These are phyloP conservation scores for Nemania serpens DNA, from an alignment of 2,329 filamentous ascomycete genomes.

Conservation along the genomic window DNA sequence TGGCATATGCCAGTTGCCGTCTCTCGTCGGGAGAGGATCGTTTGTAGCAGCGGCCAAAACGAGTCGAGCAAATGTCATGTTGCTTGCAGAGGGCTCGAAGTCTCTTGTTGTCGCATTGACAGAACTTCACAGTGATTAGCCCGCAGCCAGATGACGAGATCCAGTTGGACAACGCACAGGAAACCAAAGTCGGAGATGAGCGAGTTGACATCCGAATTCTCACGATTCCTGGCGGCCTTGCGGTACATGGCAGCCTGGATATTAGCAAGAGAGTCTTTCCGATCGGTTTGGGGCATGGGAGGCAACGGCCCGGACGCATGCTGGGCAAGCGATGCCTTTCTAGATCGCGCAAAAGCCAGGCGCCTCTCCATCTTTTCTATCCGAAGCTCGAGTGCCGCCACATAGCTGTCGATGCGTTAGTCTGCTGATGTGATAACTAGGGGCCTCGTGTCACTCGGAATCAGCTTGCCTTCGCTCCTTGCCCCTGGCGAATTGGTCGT, in stretches of 20 bases:
- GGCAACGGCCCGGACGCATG: slow-evolving; percentile 63
- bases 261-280: slow-evolving; percentile 66
- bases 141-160: slow-evolving; percentile 16
- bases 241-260: slow-evolving; percentile 68
- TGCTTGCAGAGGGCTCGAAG: slow-evolving; percentile 84
- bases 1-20: slow-evolving; percentile 67
- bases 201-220: slow-evolving; percentile 87
- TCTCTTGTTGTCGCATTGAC: slow-evolving; percentile 94
- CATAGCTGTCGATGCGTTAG: slow-evolving; percentile 64
- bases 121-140: slow-evolving; percentile 58
- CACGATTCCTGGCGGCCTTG: slow-evolving; percentile 67
- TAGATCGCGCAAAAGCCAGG: slow-evolving; percentile 70
- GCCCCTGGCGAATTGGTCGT: slow-evolving; percentile 92
- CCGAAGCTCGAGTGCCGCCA: slow-evolving; percentile 89
- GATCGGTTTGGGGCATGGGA: slow-evolving; percentile 52
- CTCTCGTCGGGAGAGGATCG: slow-evolving; percentile 69
- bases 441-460: not conserved
- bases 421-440: slow-evolving; percentile 1
- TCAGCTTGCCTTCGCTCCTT: slow-evolving; percentile 79
- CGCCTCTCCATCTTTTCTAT: slow-evolving; percentile 86
- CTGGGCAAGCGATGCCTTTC: slow-evolving; percentile 71
- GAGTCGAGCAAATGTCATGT: slow-evolving; percentile 90
- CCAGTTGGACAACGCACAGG: slow-evolving; percentile 59
- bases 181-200: slow-evolving; percentile 93
- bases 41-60: slow-evolving; percentile 83